Evolutionary conservation across 2,329 filamentous ascomycete species (phyloP).

Genomic region (Fusarium drepaniforme): DNA sequence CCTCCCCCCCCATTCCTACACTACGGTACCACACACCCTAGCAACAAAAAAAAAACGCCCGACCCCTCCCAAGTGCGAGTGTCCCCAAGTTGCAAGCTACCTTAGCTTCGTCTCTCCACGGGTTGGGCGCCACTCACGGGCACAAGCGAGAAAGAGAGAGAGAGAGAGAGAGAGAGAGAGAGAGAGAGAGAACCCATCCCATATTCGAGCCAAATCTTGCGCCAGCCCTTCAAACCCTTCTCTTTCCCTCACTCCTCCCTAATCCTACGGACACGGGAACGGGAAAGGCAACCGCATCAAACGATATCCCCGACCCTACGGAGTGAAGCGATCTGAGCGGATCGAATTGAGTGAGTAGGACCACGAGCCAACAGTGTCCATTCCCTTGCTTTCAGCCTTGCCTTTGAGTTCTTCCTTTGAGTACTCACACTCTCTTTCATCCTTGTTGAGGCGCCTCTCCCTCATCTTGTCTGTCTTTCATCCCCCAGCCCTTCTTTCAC

Average conservation of each 20-base stretch:
- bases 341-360: constrained; percentile 22
- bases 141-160: constrained; percentile 7
- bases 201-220: background rate
- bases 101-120: constrained; percentile 31
- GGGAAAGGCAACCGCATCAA: background rate
- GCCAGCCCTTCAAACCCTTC: background rate
- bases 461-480: background rate
- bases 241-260: background rate
- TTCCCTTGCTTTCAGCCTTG: background rate
- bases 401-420: background rate
- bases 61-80: constrained; percentile 31
- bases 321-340: constrained; percentile 11
- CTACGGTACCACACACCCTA: constrained; percentile 12
- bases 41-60: constrained; percentile 17
- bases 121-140: constrained; percentile 31
- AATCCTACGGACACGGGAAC: constrained; percentile 1
- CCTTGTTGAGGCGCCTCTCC: background rate
- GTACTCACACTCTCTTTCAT: background rate
- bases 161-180: background rate
- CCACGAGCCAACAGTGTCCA: constrained; percentile 13
- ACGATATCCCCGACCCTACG: constrained; percentile 6
- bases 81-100: constrained; percentile 20
- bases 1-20: constrained; percentile 1
- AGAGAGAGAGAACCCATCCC: background rate
- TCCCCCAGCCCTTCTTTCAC: background rate